phyloP scores from a whole-genome alignment of 2,329 filamentous ascomycete species.

The Catunica adiposa region DNA sequence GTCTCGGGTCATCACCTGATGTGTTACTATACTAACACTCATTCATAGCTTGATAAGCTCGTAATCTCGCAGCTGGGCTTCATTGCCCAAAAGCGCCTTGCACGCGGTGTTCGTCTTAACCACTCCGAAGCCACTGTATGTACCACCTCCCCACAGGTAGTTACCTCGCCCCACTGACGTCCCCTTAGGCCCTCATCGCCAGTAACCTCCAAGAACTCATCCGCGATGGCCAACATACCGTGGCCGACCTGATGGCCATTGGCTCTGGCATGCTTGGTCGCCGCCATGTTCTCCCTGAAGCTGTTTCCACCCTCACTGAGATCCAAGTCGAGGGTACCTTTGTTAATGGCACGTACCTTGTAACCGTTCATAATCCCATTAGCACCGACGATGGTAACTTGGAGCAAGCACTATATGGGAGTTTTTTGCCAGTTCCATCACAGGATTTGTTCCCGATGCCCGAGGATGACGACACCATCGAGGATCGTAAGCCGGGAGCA shows the following conservation, averaged over 20 bases:
- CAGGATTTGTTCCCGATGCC: slow-evolving; percentile 50
- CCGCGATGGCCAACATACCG: slow-evolving; percentile 83
- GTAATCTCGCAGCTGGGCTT: slow-evolving; percentile 76
- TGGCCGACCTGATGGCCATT: slow-evolving; percentile 83
- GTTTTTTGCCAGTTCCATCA: slow-evolving; percentile 68
- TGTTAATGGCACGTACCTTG: slow-evolving; percentile 74
- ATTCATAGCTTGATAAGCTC: slow-evolving; percentile 84
- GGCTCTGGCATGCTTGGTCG: slow-evolving; percentile 86
- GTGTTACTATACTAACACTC: neutral
- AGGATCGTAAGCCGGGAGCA: slow-evolving; percentile 59
- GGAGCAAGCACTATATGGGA: slow-evolving; percentile 74
- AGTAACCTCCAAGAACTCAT: slow-evolving; percentile 90
- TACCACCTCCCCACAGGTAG: neutral
- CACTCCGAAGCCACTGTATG: slow-evolving; percentile 70
- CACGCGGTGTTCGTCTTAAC: slow-evolving; percentile 75
- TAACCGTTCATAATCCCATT: slow-evolving; percentile 86
- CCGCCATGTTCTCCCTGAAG: slow-evolving; percentile 74
- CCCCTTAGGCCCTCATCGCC: slow-evolving; percentile 54
- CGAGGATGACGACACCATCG: slow-evolving; percentile 27
- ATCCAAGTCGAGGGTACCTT: slow-evolving; percentile 94
- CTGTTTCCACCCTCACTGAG: slow-evolving; percentile 61
- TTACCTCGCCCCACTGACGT: neutral
- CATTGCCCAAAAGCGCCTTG: slow-evolving; percentile 74
- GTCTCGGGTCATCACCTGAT: no score
- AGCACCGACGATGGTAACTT: slow-evolving; percentile 73